phyloP scores from a whole-genome alignment of 805 yeast genomes.

The Candida palmyrensis region DNA sequence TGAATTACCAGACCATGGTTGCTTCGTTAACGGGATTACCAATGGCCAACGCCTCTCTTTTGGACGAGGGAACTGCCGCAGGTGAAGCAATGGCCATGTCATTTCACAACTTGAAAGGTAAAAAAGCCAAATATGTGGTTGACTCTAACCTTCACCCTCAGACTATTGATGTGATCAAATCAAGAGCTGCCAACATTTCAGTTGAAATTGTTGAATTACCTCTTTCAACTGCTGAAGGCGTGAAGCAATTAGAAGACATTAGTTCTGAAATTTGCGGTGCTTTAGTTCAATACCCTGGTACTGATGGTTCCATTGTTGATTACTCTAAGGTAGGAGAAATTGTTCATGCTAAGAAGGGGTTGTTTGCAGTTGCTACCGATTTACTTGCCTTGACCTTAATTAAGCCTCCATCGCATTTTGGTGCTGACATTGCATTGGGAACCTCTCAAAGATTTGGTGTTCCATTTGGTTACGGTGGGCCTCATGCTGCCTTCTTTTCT shows the following conservation, averaged over 20 bases:
- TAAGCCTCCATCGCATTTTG: conserved; percentile 77
- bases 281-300: conserved; percentile 84
- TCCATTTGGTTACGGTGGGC: conserved; percentile 97
- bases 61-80: conserved; percentile 97
- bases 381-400: conserved; percentile 81
- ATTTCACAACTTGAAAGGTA: conserved; percentile 60
- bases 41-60: conserved; percentile 89
- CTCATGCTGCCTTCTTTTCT: conserved; percentile 97
- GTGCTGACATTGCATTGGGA: conserved; percentile 92
- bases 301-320: conserved; percentile 64
- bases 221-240: conserved; percentile 37
- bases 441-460: conserved; percentile 95
- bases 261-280: conserved; percentile 62
- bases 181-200: conserved; percentile 73
- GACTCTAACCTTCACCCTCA: conserved; percentile 80
- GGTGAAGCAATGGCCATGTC: conserved; percentile 94
- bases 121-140: conserved; percentile 63
- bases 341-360: conserved; percentile 67
- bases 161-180: conserved; percentile 69
- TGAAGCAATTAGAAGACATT: conserved; percentile 19
- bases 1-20: conserved; percentile 91
- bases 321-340: conserved; percentile 54
- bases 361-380: conserved; percentile 86
- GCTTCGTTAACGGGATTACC: conserved; percentile 89
- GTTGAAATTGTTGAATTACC: conserved; percentile 61